phyloP scores from a whole-genome alignment of 768 basidiomycete genomes.

The Boletus sp. region DNA sequence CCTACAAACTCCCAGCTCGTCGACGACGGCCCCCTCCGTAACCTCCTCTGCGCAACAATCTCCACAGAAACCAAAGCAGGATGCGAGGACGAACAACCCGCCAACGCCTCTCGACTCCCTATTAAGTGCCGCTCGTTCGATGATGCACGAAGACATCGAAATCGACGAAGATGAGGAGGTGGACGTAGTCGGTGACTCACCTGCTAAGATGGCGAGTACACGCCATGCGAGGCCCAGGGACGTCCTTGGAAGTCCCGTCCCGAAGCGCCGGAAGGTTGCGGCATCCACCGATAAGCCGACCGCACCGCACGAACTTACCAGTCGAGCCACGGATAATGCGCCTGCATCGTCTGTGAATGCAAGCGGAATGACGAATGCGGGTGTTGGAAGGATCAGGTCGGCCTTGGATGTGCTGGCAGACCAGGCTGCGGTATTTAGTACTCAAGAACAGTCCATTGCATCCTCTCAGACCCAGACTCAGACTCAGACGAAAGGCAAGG shows the following conservation, averaged over 20 bases:
- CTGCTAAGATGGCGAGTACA: conserved; percentile 18
- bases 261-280: conserved; percentile 37
- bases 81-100: conserved; percentile 26
- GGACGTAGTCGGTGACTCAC: conserved; percentile 22
- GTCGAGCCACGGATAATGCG: neutral
- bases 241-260: conserved; percentile 35
- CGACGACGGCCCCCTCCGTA: conserved; percentile 28
- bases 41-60: conserved; percentile 21
- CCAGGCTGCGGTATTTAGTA: conserved; percentile 59
- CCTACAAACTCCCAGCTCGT: conserved; percentile 33
- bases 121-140: conserved; percentile 57
- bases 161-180: conserved; percentile 32
- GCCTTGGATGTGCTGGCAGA: conserved; percentile 75
- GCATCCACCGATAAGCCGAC: conserved; percentile 10
- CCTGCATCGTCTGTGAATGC: conserved; percentile 1
- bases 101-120: conserved; percentile 58
- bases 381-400: conserved; percentile 37
- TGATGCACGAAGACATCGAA: conserved; percentile 42
- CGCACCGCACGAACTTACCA: conserved; percentile 3
- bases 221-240: conserved; percentile 29
- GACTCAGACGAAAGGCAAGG: conserved; percentile 17
- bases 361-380: neutral
- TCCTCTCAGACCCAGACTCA: neutral
- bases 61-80: conserved; percentile 17
- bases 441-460: conserved; percentile 29